Percentiles rank a stretch among this genome's conserved stretches.
These are phyloP conservation scores for Marasmius oreades DNA, from an alignment of 1,284 basidiomycete species.

Conservation along the genomic window DNA sequence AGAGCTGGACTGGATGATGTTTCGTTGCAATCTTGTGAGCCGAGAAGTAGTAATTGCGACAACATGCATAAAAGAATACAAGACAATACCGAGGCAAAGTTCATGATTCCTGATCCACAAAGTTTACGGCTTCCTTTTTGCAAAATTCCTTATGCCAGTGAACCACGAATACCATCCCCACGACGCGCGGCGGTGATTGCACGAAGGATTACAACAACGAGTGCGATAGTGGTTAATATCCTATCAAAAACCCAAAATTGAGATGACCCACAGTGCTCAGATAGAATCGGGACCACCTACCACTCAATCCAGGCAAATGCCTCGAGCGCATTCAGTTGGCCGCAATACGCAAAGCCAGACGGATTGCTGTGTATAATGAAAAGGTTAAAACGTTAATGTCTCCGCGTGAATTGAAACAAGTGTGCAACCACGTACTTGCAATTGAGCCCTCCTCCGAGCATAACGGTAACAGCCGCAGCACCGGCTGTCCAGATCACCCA, in stretches of 20 bases:
- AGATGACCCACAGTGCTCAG: not conserved
- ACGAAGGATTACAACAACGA: constrained; percentile 51
- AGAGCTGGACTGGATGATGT: too few species aligned
- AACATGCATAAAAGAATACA: too few species aligned
- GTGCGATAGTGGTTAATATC: constrained; percentile 50
- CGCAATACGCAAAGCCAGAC: constrained; percentile 44
- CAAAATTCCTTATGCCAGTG: constrained; percentile 32
- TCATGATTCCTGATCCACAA: not conserved
- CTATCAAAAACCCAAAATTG: constrained; percentile 27
- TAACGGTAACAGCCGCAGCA: constrained; percentile 62
- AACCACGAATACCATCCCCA: constrained; percentile 55
- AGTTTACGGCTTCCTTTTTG: not conserved
- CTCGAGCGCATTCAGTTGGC: constrained; percentile 59
- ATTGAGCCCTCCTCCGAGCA: constrained; percentile 63
- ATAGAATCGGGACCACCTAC: constrained; percentile 29
- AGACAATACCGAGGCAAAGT: not conserved
- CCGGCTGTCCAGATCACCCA: constrained; percentile 72
- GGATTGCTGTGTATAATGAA: constrained; percentile 9
- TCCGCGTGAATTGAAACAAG: not conserved
- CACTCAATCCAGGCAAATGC: constrained; percentile 63
- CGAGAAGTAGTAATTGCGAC: too few species aligned
- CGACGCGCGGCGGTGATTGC: constrained; percentile 46
- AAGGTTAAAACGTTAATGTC: not conserved
- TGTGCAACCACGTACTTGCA: constrained; percentile 45
- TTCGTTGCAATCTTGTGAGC: too few species aligned